Evolutionary conservation across 2,329 filamentous ascomycete genomes (phyloP).

Genomic region (Westerdykella sp.): DNA sequence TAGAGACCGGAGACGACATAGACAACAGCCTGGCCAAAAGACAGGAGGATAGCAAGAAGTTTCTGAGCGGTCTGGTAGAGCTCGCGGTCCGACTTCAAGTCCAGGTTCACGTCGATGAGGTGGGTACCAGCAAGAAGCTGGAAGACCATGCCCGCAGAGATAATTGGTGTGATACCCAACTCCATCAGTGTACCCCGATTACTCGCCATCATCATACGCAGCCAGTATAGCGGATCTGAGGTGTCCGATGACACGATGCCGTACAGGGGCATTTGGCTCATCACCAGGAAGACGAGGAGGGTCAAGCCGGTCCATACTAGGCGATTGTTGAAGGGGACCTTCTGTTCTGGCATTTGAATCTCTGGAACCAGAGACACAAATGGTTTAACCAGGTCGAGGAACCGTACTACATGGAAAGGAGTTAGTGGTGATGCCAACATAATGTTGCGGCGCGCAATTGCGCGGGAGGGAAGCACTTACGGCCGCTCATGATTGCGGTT

Average conservation of each 20-base stretch:
- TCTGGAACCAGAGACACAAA: slow-evolving; percentile 99
- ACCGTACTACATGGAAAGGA: slow-evolving; percentile 64
- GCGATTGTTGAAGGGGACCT: slow-evolving; percentile 92
- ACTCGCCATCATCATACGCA: slow-evolving; percentile 99
- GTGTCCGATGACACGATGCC: slow-evolving; percentile 96
- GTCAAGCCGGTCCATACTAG: slow-evolving; percentile 57
- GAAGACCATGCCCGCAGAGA: slow-evolving; percentile 99
- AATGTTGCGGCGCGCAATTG: slow-evolving; percentile 18
- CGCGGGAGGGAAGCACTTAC: slow-evolving; percentile 42
- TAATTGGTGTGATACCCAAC: slow-evolving; percentile 92
- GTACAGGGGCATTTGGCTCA: slow-evolving; percentile 96
- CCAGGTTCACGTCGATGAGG: slow-evolving; percentile 99
- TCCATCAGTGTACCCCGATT: slow-evolving; percentile 97
- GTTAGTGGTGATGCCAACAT: slow-evolving; percentile 12
- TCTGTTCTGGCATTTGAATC: slow-evolving; percentile 81
- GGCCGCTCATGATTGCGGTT: slow-evolving; percentile 52
- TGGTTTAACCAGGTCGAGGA: slow-evolving; percentile 99
- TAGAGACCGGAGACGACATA: slow-evolving; percentile 95
- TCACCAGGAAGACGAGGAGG: slow-evolving; percentile 97
- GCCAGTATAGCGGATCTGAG: slow-evolving; percentile 98
- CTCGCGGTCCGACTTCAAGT: slow-evolving; percentile 99
- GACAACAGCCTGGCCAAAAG: slow-evolving; percentile 94
- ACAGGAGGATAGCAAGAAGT: slow-evolving; percentile 82
- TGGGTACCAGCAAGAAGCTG: slow-evolving; percentile 99
- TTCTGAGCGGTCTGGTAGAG: slow-evolving; percentile 99